phyloP scores from a whole-genome alignment of 345 rosid genomes.

The Cochlearia excelsa region DNA sequence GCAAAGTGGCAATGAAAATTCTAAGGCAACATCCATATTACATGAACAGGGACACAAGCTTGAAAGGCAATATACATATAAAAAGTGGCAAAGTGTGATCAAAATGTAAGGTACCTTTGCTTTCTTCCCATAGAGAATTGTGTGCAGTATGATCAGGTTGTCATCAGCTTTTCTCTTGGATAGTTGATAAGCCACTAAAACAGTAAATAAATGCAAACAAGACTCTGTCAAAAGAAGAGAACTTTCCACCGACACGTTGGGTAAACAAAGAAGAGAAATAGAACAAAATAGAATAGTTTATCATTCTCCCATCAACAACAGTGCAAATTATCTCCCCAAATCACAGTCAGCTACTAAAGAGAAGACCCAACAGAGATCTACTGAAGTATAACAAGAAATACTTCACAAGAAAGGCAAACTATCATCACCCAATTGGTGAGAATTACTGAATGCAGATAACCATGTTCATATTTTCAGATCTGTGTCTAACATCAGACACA shows the following conservation, averaged over 20 bases:
- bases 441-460: slow-evolving; percentile 4
- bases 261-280: slow-evolving; percentile 11
- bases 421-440: background rate
- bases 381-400: background rate
- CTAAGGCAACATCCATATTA: background rate
- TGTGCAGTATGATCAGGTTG: slow-evolving; percentile 70
- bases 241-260: background rate
- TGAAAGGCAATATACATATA: background rate
- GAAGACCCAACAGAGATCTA: slow-evolving; percentile 11
- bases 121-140: slow-evolving; percentile 89
- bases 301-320: slow-evolving; percentile 15
- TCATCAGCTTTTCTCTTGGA: slow-evolving; percentile 95
- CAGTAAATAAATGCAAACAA: slow-evolving; percentile 7
- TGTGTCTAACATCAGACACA: background rate
- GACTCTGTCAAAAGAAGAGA: background rate
- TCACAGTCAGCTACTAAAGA: slow-evolving; percentile 5
- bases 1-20: slow-evolving; percentile 1
- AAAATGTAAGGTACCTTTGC: slow-evolving; percentile 61
- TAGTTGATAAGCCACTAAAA: slow-evolving; percentile 94
- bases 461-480: background rate
- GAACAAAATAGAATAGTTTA: background rate
- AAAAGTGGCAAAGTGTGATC: slow-evolving; percentile 9
- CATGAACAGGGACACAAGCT: slow-evolving; percentile 11
- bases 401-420: background rate
- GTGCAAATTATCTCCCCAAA: background rate